Base-by-base conservation (phyloP, 129 eudicot genomes). In the Solidago caesia region DNA sequence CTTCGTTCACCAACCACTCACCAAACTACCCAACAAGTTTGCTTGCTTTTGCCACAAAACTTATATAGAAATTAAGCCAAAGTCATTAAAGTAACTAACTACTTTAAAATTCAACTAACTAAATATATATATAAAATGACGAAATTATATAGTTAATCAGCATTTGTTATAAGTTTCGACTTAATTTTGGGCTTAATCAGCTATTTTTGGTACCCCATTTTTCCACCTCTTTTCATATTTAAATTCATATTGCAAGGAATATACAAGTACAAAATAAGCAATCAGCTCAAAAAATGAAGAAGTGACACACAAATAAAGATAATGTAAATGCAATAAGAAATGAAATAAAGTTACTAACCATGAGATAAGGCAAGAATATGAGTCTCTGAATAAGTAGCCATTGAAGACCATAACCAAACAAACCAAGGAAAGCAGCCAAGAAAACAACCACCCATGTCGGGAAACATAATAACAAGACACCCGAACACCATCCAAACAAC, bases 401-500 rank as follows among this genome's bases (percentile, higher is more conserved):
- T 16, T 89, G 91, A 47, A 89, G 39, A 51, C 95, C 95, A 42
- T 89, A 89, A 39, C 95, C 91, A 62, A 79, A 57, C 33, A 89
- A 69, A 0, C 95, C 95, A 79, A 86, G 70, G 16, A 84, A 83
- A 57, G 91, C 87, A 61, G 88, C 82, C 73, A 86, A 67, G 76
- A 86, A 67, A 60, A 84, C 16, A 9, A 89, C 87, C 51, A 84
- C 61, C 88, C 95, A 84, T 2, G 75, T 16, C 6, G 89, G 95
- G 27, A 89, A 75, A 62, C 67, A 71, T 49, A 80, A 14, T 0
- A 86, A 72, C 49, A 77, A 66, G 44, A 89, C 55, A 3, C 96
- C 91, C 0, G 89, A 86, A 74, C 87, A 86, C 96, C 96, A 89
- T 26, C 96, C 96, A 33, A 89, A 86, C 48, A 81, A 62, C 68